Evolutionary conservation across 176 grass and related monocot genomes (phyloP).

Genomic region (Pharus latifolius): DNA sequence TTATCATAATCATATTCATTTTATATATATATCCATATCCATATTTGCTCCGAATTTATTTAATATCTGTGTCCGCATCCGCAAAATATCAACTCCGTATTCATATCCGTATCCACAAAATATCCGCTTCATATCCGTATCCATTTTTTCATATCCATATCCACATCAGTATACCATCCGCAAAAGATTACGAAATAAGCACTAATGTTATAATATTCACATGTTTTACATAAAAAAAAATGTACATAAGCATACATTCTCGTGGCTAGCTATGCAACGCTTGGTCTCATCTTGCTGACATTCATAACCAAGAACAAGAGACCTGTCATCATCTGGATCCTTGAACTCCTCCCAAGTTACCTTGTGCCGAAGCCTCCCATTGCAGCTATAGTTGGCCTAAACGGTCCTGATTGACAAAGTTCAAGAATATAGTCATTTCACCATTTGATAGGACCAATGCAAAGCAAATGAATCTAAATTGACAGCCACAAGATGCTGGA

Average conservation of each 20-base stretch:
- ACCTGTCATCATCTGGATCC: not conserved
- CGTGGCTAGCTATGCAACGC: not conserved
- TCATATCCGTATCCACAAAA: too few species aligned
- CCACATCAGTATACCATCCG: too few species aligned
- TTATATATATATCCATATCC: too few species aligned
- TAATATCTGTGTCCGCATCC: too few species aligned
- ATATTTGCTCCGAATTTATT: too few species aligned
- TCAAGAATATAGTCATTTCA: not conserved
- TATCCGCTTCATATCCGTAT: too few species aligned
- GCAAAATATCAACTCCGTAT: too few species aligned
- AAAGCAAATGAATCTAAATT: not conserved
- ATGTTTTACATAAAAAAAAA: too few species aligned
- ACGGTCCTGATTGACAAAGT: slow-evolving; percentile 35
- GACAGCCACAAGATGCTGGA: not conserved
- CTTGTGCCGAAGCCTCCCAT: not conserved
- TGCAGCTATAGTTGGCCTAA: slow-evolving; percentile 42
- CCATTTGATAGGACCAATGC: not conserved
- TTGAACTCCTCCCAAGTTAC: not conserved
- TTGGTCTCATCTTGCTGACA: not conserved
- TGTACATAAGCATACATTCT: not conserved
- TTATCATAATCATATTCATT: too few species aligned
- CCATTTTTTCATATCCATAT: too few species aligned
- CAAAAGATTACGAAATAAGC: too few species aligned
- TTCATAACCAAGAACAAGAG: not conserved
- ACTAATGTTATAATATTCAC: slow-evolving; percentile 18